These are phyloP conservation scores for Microbotryomycetes sp. DNA, from an alignment of 1,284 basidiomycete genomes.

Conservation along the genomic window DNA sequence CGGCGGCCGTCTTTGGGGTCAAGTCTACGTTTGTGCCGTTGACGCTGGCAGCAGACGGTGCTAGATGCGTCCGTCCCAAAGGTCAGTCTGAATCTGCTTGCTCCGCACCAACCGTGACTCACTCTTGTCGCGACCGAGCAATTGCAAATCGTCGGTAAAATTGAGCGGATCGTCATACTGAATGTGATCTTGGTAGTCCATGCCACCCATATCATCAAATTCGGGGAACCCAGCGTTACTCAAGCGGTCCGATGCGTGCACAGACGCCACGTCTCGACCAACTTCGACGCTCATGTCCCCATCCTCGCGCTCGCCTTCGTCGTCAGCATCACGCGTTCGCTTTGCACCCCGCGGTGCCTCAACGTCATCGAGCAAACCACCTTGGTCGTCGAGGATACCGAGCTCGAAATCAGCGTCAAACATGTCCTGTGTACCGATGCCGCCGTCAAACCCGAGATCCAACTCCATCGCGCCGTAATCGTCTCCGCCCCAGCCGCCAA, in stretches of 20 bases:
- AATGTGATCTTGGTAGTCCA: constrained; percentile 1
- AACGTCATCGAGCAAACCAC: constrained; percentile 24
- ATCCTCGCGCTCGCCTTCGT: constrained; percentile 4
- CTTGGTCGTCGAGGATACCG: constrained; percentile 6
- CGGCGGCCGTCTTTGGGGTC: constrained; percentile 25
- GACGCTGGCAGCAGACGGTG: not conserved
- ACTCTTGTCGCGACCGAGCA: constrained; percentile 1
- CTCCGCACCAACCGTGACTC: not conserved
- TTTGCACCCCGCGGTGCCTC: constrained; percentile 13
- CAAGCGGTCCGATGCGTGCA: constrained; percentile 20
- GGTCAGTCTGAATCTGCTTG: not conserved
- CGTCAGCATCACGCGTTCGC: constrained; percentile 10
- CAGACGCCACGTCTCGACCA: constrained; percentile 14
- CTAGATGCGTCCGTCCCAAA: not conserved
- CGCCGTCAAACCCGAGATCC: not conserved
- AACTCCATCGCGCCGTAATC: constrained; percentile 3
- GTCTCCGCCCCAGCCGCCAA: not conserved
- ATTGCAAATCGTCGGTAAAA: constrained; percentile 1
- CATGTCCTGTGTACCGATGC: constrained; percentile 1
- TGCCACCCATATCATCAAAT: not conserved
- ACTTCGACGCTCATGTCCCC: constrained; percentile 20
- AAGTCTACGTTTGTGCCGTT: constrained; percentile 15
- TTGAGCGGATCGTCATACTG: constrained; percentile 10
- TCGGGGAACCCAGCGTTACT: constrained; percentile 15
- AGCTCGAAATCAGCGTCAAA: constrained; percentile 5